These are phyloP conservation scores for Neurospora sp. DNA, from an alignment of 495 filamentous ascomycete genomes.

Conservation along the genomic window DNA sequence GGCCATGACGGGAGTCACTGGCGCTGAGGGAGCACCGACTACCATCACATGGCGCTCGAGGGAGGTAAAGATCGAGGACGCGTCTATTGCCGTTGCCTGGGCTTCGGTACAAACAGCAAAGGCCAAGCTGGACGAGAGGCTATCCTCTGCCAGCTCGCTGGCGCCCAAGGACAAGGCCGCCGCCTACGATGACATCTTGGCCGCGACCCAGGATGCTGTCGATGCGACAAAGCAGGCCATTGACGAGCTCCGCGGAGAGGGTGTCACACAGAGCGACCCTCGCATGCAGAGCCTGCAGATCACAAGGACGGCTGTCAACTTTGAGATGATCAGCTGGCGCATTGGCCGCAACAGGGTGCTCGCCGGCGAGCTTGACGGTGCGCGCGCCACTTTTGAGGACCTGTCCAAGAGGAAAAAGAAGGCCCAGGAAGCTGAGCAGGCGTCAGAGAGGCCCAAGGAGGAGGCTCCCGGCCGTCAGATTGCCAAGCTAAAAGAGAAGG, in stretches of 20 bases:
- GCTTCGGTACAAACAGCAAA: slow-evolving; percentile 47
- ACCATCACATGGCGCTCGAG: slow-evolving; percentile 81
- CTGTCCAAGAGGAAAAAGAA: slow-evolving; percentile 32
- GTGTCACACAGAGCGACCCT: slow-evolving; percentile 71
- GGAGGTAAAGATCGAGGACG: slow-evolving; percentile 83
- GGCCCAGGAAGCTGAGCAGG: slow-evolving; percentile 27
- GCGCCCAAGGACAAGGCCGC: slow-evolving; percentile 54
- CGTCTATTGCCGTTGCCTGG: slow-evolving; percentile 72
- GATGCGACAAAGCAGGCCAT: slow-evolving; percentile 89
- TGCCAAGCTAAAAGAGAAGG: slow-evolving; percentile 72
- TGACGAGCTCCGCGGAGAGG: slow-evolving; percentile 76
- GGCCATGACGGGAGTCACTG: slow-evolving; percentile 42
- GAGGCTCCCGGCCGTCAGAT: slow-evolving; percentile 57
- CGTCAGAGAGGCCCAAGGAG: slow-evolving; percentile 38
- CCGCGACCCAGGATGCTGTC: slow-evolving; percentile 84
- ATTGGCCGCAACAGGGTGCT: slow-evolving; percentile 87
- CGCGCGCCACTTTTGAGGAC: slow-evolving; percentile 43
- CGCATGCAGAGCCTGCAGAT: slow-evolving; percentile 90
- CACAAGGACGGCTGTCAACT: slow-evolving; percentile 86
- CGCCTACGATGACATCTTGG: slow-evolving; percentile 85
- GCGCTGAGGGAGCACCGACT: slow-evolving; percentile 53
- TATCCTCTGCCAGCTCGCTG: slow-evolving; percentile 47
- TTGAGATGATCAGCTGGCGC: slow-evolving; percentile 85
- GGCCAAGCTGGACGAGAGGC: slow-evolving; percentile 44
- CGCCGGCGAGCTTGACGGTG: slow-evolving; percentile 67